Evolutionary conservation across 2,329 filamentous ascomycete species (phyloP), one percentile per base, ranked within the genome.

Genomic region (Alternaria angustiovoidea): DNA sequence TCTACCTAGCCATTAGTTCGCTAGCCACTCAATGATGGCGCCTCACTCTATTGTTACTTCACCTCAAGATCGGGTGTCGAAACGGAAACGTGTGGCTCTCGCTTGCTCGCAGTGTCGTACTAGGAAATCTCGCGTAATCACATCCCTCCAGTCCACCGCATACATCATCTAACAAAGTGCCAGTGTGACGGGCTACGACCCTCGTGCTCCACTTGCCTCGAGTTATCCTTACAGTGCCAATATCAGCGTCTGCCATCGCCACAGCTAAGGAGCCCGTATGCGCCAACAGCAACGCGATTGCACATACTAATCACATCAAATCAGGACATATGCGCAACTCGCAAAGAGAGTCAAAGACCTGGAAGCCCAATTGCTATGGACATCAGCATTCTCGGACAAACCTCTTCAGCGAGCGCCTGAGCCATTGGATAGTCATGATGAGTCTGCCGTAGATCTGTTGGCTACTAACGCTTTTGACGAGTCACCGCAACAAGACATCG

Each of bases 21-120:
- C 32, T 16, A 34, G 32, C 0, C 32, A 34, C 14, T 34, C 32
- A 34, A 11, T 34, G 12, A 34, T 14, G 12, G 32, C 32, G 32
- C 12, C 32, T 0, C 14, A 34, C 12, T 16, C 32, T 16, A 16
- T 11, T 0, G 32, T 36, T 3, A 36, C 14, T 0, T 14, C 32
- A 0, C 32, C 32, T 7, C 32, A 2, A 36, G 12, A 36, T 36
- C 32, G 32, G 14, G 11, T 36, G 32, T 36, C 32, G 32, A 36
- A 14, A 16, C 32, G 32, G 4, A 36, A 36, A 36, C 32, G 32
- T 0, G 32, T 36, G 11, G 32, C 32, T 12, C 32, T 36, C 14
- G 32, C 32, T 12, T 36, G 32, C 32, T 14, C 32, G 11, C 32
- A 6, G 32, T 36, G 32, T 36, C 32, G 32, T 2, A 36, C 1